Conservation (phyloP, 331 rosid genomes). For the Spiraea crenata region DNA sequence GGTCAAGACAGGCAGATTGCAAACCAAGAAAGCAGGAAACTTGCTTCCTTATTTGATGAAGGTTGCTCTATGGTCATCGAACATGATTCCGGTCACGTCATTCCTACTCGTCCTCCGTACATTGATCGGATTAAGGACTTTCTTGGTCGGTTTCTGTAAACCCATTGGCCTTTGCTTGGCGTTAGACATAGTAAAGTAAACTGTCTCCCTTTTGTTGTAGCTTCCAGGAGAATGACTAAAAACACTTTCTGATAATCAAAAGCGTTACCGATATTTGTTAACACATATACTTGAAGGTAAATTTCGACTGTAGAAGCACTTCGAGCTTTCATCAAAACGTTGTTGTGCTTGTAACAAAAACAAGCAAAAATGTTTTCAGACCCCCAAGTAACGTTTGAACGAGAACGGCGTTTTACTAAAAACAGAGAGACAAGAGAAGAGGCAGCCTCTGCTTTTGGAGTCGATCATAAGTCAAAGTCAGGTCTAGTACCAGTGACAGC, state of each 20-base stretch:
- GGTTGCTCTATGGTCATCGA: conserved; percentile 56
- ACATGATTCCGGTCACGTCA: conserved; percentile 80
- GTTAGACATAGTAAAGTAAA: too few relatives aligned
- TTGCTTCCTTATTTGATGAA: conserved; percentile 65
- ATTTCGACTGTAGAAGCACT: too few relatives aligned
- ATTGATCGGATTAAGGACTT: conserved; percentile 67
- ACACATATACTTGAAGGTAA: too few relatives aligned
- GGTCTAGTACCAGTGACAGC: conserved; percentile 4
- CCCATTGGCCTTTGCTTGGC: too few relatives aligned
- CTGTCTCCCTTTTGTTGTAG: too few relatives aligned
- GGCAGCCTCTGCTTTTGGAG: not conserved
- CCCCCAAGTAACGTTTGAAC: too few relatives aligned
- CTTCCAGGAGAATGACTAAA: too few relatives aligned
- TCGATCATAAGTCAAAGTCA: not conserved
- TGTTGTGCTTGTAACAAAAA: too few relatives aligned
- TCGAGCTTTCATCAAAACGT: too few relatives aligned
- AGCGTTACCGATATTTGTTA: too few relatives aligned
- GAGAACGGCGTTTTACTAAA: not conserved
- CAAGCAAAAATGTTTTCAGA: too few relatives aligned
- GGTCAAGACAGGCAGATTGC: conserved; percentile 86
- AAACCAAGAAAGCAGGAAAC: conserved; percentile 62
- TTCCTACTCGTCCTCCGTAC: conserved; percentile 77
- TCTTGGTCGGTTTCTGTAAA: conserved; percentile 50
- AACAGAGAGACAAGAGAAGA: not conserved
- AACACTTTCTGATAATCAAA: too few relatives aligned